Evolutionary conservation across 2,329 filamentous ascomycete genomes (phyloP).

Genomic region (Phaeomoniella chlamydospora): DNA sequence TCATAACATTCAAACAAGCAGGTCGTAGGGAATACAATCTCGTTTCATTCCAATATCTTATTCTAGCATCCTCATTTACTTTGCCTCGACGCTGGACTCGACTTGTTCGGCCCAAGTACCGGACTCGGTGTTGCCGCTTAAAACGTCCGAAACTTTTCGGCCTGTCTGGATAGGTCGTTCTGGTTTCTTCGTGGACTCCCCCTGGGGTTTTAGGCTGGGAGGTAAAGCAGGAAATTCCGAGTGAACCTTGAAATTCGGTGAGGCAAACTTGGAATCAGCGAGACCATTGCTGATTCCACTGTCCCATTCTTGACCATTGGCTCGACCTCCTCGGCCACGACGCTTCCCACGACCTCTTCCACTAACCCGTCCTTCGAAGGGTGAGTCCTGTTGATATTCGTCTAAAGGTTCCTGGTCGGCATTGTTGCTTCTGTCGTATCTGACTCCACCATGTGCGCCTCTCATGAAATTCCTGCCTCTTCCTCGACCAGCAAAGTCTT

Average conservation of each 20-base stretch:
- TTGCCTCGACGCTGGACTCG: slow-evolving; percentile 1
- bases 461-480: slow-evolving; percentile 4
- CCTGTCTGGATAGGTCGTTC: slow-evolving; percentile 1
- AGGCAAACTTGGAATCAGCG: slow-evolving; percentile 1
- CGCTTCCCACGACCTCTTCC: slow-evolving; percentile 7
- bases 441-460: slow-evolving; percentile 5
- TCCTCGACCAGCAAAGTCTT: slow-evolving; percentile 26
- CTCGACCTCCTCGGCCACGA: slow-evolving; percentile 6
- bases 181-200: background rate
- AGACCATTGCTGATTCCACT: slow-evolving; percentile 1
- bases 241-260: slow-evolving; percentile 7
- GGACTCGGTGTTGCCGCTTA: slow-evolving; percentile 3
- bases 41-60: no score
- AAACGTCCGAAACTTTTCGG: slow-evolving; percentile 3
- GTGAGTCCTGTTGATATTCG: slow-evolving; percentile 7
- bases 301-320: background rate
- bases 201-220: background rate
- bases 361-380: slow-evolving; percentile 9
- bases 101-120: slow-evolving; percentile 13
- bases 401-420: background rate
- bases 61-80: no score
- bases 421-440: slow-evolving; percentile 6
- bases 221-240: slow-evolving; percentile 12
- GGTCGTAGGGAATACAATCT: no score
- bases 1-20: no score